phyloP scores from a whole-genome alignment of 163 green algal species.

The Coccomyxa subellipsoidea region DNA sequence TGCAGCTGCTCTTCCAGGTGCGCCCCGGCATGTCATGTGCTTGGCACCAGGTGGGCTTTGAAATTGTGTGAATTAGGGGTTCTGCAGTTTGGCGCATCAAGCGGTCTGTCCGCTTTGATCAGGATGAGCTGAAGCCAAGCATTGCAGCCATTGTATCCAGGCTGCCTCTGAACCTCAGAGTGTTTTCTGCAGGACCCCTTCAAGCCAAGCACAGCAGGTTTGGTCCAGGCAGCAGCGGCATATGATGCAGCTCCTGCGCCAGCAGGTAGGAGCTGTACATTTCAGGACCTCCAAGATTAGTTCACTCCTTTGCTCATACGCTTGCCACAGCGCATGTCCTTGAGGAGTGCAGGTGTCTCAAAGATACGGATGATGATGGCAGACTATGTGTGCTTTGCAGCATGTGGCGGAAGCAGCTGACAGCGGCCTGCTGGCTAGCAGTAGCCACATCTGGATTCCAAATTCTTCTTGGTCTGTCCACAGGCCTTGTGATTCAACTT shows the following conservation, averaged over 20 bases:
- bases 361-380: too few relatives aligned
- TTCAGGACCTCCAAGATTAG: not conserved
- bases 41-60: not conserved
- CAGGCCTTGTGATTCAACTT: too few relatives aligned
- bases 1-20: conserved; percentile 33
- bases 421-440: too few relatives aligned
- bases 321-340: too few relatives aligned
- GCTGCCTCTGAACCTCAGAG: not conserved
- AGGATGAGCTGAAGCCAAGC: not conserved
- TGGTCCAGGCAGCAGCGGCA: not conserved
- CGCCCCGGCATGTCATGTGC: not conserved
- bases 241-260: not conserved
- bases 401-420: too few relatives aligned
- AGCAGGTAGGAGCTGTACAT: not conserved
- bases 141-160: not conserved
- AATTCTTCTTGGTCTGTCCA: too few relatives aligned
- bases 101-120: not conserved
- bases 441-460: too few relatives aligned
- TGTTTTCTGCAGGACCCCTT: not conserved
- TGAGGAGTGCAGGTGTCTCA: too few relatives aligned
- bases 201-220: not conserved
- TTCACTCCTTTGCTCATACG: too few relatives aligned
- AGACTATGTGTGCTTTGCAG: too few relatives aligned
- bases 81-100: not conserved
- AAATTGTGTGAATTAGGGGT: not conserved